These are phyloP conservation scores for Escallonia herrerae DNA, from an alignment of 129 eudicot species.

Conservation along the genomic window DNA sequence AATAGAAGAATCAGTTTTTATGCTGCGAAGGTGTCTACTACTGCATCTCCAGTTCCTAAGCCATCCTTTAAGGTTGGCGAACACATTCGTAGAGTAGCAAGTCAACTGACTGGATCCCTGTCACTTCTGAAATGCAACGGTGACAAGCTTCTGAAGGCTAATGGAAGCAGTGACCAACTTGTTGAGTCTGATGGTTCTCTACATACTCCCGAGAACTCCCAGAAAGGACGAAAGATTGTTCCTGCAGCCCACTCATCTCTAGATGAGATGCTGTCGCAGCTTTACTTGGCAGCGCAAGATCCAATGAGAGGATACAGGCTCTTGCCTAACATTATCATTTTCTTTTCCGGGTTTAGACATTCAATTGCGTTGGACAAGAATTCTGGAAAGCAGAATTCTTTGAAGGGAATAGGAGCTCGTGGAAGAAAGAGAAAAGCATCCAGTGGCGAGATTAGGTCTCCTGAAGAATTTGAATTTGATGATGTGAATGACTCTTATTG, in stretches of 20 bases:
- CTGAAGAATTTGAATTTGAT: slow-evolving; percentile 72
- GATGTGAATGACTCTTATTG: slow-evolving; percentile 84
- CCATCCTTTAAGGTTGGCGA: slow-evolving; percentile 82
- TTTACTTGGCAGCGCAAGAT: slow-evolving; percentile 53
- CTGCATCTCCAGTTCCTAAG: slow-evolving; percentile 36
- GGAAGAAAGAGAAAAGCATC: slow-evolving; percentile 50
- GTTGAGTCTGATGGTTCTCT: slow-evolving; percentile 18
- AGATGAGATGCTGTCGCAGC: slow-evolving; percentile 55
- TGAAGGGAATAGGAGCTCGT: slow-evolving; percentile 14
- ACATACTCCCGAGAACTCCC: slow-evolving; percentile 25
- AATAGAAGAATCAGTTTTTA: slow-evolving; percentile 35
- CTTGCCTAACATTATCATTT: slow-evolving; percentile 25
- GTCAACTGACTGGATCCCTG: slow-evolving; percentile 64
- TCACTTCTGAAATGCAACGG: slow-evolving; percentile 18
- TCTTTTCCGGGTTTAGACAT: slow-evolving; percentile 51
- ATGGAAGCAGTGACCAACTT: slow-evolving; percentile 22
- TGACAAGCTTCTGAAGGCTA: slow-evolving; percentile 18
- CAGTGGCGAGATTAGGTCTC: slow-evolving; percentile 15
- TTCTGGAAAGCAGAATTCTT: slow-evolving; percentile 18
- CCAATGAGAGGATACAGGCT: slow-evolving; percentile 52
- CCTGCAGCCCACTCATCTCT: slow-evolving; percentile 33
- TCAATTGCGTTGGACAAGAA: slow-evolving; percentile 31
- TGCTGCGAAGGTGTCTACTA: slow-evolving; percentile 41
- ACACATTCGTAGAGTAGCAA: slow-evolving; percentile 63
- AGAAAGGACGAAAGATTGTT: slow-evolving; percentile 10